These are phyloP conservation scores for Dactylellina leptospora DNA, from an alignment of 2,329 filamentous ascomycete genomes.

Conservation along the genomic window DNA sequence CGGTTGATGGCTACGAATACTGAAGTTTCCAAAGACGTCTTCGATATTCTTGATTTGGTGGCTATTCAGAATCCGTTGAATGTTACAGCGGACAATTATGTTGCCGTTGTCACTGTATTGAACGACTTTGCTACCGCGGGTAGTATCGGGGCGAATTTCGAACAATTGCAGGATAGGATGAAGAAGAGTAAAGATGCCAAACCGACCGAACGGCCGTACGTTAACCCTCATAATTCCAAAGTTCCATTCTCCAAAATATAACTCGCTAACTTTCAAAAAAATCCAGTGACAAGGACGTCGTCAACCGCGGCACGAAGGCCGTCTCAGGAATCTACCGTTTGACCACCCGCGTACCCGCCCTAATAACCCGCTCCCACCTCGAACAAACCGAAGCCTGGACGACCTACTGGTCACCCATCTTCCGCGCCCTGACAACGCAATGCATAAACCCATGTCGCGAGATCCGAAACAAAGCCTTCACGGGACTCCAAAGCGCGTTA, in stretches of 20 bases:
- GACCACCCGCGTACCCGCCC: slow-evolving; percentile 79
- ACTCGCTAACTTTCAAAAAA: slow-evolving; percentile 25
- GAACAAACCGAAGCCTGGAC: slow-evolving; percentile 92
- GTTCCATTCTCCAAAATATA: background rate
- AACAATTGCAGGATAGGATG: slow-evolving; percentile 72
- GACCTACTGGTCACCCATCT: slow-evolving; percentile 96
- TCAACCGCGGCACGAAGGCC: slow-evolving; percentile 80
- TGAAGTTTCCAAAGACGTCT: slow-evolving; percentile 79
- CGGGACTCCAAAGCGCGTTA: slow-evolving; percentile 82
- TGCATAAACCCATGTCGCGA: slow-evolving; percentile 95
- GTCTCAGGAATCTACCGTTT: slow-evolving; percentile 83
- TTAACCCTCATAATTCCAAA: background rate
- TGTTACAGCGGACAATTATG: slow-evolving; percentile 94
- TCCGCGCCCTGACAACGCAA: slow-evolving; percentile 85
- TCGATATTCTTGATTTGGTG: slow-evolving; percentile 83
- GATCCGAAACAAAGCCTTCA: slow-evolving; percentile 86
- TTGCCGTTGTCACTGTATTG: slow-evolving; percentile 81
- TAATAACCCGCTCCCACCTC: slow-evolving; percentile 92
- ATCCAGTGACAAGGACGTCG: slow-evolving; percentile 71
- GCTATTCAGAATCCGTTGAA: slow-evolving; percentile 78
- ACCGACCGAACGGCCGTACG: slow-evolving; percentile 55
- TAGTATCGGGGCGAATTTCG: slow-evolving; percentile 73
- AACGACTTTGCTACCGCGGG: slow-evolving; percentile 90
- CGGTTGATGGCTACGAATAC: slow-evolving; percentile 75
- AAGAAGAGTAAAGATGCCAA: slow-evolving; percentile 55